Percentiles rank a stretch among this genome's conserved stretches.
Evolutionary conservation across 306 rosid genomes (phyloP).

Genomic region (Cyamopsis tetragonoloba): DNA sequence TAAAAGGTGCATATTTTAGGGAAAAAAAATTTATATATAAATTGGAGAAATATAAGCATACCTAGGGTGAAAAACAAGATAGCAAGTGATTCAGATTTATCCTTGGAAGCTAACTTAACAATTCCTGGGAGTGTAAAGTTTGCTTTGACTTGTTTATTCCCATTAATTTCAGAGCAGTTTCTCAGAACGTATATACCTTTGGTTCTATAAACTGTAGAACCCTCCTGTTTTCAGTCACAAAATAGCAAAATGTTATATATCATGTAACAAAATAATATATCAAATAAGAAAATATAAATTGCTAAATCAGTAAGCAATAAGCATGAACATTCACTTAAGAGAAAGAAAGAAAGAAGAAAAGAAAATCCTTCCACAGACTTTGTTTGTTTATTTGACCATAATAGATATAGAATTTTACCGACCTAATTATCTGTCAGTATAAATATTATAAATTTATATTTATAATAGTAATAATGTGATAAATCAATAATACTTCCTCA

Average conservation of each 20-base stretch:
- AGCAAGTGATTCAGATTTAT: constrained; percentile 47
- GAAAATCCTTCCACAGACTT: too few relatives aligned
- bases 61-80: constrained; percentile 72
- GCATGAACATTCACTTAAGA: too few relatives aligned
- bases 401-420: too few relatives aligned
- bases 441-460: too few relatives aligned
- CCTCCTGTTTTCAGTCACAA: constrained; percentile 19
- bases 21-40: too few relatives aligned
- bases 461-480: too few relatives aligned
- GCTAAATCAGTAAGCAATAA: too few relatives aligned
- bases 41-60: constrained; percentile 34
- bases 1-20: too few relatives aligned
- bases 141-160: constrained; percentile 43
- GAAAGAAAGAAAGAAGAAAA: too few relatives aligned
- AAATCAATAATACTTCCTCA: too few relatives aligned
- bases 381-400: too few relatives aligned
- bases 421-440: too few relatives aligned
- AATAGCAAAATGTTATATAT: constrained; percentile 15
- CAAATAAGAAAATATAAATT: constrained; percentile 10
- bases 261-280: not conserved
- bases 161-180: constrained; percentile 31
- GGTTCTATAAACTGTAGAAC: constrained; percentile 58
- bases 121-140: constrained; percentile 62
- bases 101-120: constrained; percentile 57
- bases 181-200: constrained; percentile 43